Evolutionary conservation across 2,329 filamentous ascomycete species (phyloP).

Genomic region (Colletotrichum musae): DNA sequence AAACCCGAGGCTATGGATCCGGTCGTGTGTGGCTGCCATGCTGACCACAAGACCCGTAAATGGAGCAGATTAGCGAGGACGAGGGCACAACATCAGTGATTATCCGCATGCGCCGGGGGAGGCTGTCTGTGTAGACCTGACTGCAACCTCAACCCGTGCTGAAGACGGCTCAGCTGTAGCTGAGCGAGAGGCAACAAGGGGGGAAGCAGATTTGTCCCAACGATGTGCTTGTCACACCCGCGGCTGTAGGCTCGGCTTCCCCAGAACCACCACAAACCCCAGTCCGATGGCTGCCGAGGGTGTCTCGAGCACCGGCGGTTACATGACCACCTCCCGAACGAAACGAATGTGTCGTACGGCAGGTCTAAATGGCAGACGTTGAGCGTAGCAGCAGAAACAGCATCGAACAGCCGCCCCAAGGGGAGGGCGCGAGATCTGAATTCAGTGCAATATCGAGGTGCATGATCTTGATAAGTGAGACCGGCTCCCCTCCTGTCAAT

Average conservation of each 20-base stretch:
- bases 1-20: conserved; percentile 22
- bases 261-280: neutral
- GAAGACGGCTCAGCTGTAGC: conserved; percentile 10
- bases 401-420: neutral
- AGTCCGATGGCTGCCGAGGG: neutral
- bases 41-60: conserved; percentile 30
- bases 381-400: neutral
- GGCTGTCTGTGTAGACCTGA: conserved; percentile 8
- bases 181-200: conserved; percentile 8
- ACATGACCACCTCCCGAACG: conserved; percentile 12
- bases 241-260: conserved; percentile 15
- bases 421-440: conserved; percentile 32
- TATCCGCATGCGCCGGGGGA: conserved; percentile 26
- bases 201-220: neutral
- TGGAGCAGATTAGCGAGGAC: conserved; percentile 42
- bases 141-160: conserved; percentile 14
- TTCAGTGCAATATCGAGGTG: conserved; percentile 22
- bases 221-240: conserved; percentile 11
- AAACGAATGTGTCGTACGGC: conserved; percentile 21
- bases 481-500: conserved; percentile 1
- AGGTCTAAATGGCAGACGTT: conserved; percentile 18
- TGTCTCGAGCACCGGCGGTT: conserved; percentile 10
- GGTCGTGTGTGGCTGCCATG: conserved; percentile 31
- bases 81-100: conserved; percentile 19
- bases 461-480: conserved; percentile 39